phyloP scores from a whole-genome alignment of 2,329 filamentous ascomycete species.

The Alternaria triticina region DNA sequence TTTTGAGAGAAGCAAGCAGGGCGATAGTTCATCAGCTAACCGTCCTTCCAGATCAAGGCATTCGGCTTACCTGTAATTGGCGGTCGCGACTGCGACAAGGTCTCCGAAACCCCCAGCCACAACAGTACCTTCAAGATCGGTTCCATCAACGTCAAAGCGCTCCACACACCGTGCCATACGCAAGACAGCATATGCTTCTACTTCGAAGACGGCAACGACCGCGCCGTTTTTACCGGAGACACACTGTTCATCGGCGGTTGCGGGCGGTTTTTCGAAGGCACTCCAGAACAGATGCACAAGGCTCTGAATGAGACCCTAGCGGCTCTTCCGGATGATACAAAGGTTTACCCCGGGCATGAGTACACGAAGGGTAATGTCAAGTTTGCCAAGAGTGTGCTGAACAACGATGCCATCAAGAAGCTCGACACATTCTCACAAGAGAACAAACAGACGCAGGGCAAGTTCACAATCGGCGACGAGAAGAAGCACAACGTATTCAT shows the following conservation, averaged over 20 bases:
- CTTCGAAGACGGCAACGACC: slow-evolving; percentile 78
- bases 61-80: slow-evolving; percentile 80
- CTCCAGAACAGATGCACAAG: slow-evolving; percentile 82
- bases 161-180: slow-evolving; percentile 98
- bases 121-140: slow-evolving; percentile 83
- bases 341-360: slow-evolving; percentile 93
- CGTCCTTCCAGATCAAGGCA: slow-evolving; percentile 57
- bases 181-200: slow-evolving; percentile 98
- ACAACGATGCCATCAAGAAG: slow-evolving; percentile 74
- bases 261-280: slow-evolving; percentile 95
- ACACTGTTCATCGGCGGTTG: slow-evolving; percentile 96
- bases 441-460: slow-evolving; percentile 89
- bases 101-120: slow-evolving; percentile 77
- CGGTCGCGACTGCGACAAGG: slow-evolving; percentile 82
- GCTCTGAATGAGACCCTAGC: slow-evolving; percentile 87
- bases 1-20: background rate
- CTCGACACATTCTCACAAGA: slow-evolving; percentile 77
- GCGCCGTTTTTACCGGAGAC: slow-evolving; percentile 92
- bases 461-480: slow-evolving; percentile 96
- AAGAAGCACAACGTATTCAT: slow-evolving; percentile 99
- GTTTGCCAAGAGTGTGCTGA: slow-evolving; percentile 78
- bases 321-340: slow-evolving; percentile 84
- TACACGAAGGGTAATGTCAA: slow-evolving; percentile 98
- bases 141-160: slow-evolving; percentile 77
- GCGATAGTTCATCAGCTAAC: background rate